Evolutionary conservation across 305 asterid genomes (phyloP).

Genomic region (Fraxinus velutina): DNA sequence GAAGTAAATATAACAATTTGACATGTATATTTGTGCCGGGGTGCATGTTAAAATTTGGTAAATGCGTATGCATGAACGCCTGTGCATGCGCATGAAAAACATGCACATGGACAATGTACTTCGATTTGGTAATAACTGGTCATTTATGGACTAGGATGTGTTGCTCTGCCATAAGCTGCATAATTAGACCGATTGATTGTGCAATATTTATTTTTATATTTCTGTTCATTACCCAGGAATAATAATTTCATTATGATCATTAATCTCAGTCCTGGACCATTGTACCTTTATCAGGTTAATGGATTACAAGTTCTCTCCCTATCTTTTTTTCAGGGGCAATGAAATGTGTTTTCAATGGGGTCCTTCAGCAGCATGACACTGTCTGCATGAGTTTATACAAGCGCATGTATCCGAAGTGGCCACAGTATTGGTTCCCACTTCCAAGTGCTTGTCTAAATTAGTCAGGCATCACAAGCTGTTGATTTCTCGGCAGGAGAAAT

Average conservation of each 20-base stretch:
- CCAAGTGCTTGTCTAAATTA: constrained; percentile 31
- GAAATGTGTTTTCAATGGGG: constrained; percentile 77
- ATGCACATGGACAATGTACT: neutral
- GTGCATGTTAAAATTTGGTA: neutral
- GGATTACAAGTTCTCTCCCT: neutral
- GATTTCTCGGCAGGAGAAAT: neutral
- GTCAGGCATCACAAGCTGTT: neutral
- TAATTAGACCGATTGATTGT: neutral
- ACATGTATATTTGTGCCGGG: neutral
- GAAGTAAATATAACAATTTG: neutral
- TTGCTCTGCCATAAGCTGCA: neutral
- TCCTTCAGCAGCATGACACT: constrained; percentile 87
- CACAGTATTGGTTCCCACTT: constrained; percentile 70
- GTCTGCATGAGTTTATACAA: constrained; percentile 86
- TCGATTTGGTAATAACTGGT: neutral
- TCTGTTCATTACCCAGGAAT: neutral
- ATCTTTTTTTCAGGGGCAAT: constrained; percentile 61
- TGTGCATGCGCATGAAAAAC: neutral
- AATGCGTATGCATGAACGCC: neutral
- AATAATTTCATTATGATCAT: neutral
- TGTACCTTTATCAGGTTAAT: neutral
- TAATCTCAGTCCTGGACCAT: neutral
- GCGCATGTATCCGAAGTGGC: constrained; percentile 90
- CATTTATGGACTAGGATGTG: neutral
- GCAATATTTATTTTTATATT: neutral